Conservation (phyloP, 108 stramenopile genomes). For the Ochromonas danica region DNA sequence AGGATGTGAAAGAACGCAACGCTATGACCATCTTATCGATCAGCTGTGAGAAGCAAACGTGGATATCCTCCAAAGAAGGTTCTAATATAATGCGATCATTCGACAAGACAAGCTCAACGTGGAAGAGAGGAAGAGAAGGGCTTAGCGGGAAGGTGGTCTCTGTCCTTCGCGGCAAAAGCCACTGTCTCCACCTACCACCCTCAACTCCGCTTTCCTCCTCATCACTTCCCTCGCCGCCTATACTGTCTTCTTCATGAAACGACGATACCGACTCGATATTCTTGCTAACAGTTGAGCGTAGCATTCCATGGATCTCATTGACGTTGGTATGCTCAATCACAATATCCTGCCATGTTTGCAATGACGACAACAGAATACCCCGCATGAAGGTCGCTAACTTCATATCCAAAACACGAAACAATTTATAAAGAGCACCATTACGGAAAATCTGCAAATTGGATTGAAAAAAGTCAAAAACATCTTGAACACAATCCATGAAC, state of each 20-base stretch:
- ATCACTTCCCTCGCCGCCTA: background rate
- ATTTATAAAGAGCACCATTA: slow-evolving; percentile 44
- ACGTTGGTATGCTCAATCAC: slow-evolving; percentile 22
- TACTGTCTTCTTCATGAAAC: background rate
- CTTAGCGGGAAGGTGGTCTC: slow-evolving; percentile 5
- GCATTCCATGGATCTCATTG: background rate
- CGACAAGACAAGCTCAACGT: slow-evolving; percentile 2
- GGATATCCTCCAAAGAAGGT: slow-evolving; percentile 41
- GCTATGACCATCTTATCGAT: slow-evolving; percentile 49
- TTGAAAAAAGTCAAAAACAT: slow-evolving; percentile 63
- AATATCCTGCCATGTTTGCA: slow-evolving; percentile 36
- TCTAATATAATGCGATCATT: background rate
- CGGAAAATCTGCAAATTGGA: slow-evolving; percentile 41
- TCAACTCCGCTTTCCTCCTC: background rate
- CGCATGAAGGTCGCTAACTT: slow-evolving; percentile 37
- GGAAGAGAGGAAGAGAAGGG: background rate
- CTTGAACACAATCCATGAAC: slow-evolving; percentile 61
- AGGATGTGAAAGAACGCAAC: slow-evolving; percentile 40
- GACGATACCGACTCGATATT: background rate
- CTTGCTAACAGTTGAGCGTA: background rate
- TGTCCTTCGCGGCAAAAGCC: background rate
- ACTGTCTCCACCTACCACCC: background rate
- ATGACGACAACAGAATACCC: slow-evolving; percentile 30
- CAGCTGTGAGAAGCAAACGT: slow-evolving; percentile 36
- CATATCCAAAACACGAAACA: slow-evolving; percentile 58